Conservation (phyloP, 2,329 filamentous ascomycete species). For the Lecanoromycetidae sp. region DNA sequence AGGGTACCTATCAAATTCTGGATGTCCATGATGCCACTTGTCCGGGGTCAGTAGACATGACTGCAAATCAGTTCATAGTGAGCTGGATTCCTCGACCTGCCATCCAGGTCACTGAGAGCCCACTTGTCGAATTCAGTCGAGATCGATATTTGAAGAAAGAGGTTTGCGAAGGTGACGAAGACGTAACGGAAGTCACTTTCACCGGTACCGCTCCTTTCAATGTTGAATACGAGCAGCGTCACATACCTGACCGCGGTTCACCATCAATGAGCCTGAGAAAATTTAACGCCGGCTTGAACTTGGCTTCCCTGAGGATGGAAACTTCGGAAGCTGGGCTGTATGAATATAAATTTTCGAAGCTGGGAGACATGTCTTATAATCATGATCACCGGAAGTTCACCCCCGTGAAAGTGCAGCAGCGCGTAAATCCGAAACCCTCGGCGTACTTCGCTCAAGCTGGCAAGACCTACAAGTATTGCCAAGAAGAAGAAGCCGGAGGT, state of each 20-base stretch:
- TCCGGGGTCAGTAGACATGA: conserved; percentile 64
- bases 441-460: conserved; percentile 75
- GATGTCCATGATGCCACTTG: conserved; percentile 69
- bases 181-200: conserved; percentile 70
- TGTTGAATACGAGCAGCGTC: conserved; percentile 67
- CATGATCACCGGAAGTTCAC: conserved; percentile 53
- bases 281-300: conserved; percentile 63
- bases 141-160: conserved; percentile 59
- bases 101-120: conserved; percentile 53
- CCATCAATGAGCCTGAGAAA: conserved; percentile 55
- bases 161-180: conserved; percentile 90
- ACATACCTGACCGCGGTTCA: conserved; percentile 56
- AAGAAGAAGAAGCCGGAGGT: conserved; percentile 66
- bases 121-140: conserved; percentile 44
- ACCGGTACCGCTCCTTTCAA: conserved; percentile 72
- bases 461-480: conserved; percentile 91
- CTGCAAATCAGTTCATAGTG: conserved; percentile 64
- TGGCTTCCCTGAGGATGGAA: conserved; percentile 73
- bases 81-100: conserved; percentile 75
- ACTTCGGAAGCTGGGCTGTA: conserved; percentile 72
- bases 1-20: conserved; percentile 69
- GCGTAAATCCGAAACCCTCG: conserved; percentile 69
- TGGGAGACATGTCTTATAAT: conserved; percentile 79
- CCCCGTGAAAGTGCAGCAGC: conserved; percentile 63
- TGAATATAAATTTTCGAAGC: conserved; percentile 70